These are phyloP conservation scores for Termitomyces sp. DNA, from an alignment of 1,284 basidiomycete species.

Conservation along the genomic window DNA sequence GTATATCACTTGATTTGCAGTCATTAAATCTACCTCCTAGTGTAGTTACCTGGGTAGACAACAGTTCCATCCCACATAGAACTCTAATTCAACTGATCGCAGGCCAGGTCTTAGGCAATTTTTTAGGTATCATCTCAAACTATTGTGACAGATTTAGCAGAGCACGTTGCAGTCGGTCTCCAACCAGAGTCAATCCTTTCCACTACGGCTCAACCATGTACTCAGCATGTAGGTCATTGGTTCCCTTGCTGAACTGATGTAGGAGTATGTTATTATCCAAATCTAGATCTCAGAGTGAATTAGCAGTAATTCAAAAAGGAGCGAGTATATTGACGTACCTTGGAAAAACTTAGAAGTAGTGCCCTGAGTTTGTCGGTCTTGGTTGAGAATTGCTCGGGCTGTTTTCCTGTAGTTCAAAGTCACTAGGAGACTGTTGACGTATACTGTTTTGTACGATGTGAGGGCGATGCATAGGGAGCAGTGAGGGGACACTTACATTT, in stretches of 20 bases:
- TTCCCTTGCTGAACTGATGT: background rate
- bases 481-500: constrained; percentile 1
- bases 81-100: no score
- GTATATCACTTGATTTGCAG: no score
- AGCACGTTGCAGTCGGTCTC: background rate
- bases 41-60: no score
- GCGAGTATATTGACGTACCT: background rate
- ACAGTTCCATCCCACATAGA: no score
- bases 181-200: background rate
- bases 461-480: background rate
- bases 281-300: background rate
- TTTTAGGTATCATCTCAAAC: no score
- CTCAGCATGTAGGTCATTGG: background rate
- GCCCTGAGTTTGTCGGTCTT: background rate
- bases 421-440: constrained; percentile 11
- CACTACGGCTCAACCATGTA: background rate
- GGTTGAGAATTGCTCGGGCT: constrained; percentile 3
- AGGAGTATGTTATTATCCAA: background rate
- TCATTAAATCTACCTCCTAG: no score
- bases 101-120: background rate
- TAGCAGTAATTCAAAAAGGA: background rate
- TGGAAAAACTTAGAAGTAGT: constrained; percentile 8
- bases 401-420: constrained; percentile 11
- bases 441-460: background rate
- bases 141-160: no score